Evolutionary conservation across 2,329 filamentous ascomycete genomes (phyloP).

Genomic region (Aureobasidium sp.): DNA sequence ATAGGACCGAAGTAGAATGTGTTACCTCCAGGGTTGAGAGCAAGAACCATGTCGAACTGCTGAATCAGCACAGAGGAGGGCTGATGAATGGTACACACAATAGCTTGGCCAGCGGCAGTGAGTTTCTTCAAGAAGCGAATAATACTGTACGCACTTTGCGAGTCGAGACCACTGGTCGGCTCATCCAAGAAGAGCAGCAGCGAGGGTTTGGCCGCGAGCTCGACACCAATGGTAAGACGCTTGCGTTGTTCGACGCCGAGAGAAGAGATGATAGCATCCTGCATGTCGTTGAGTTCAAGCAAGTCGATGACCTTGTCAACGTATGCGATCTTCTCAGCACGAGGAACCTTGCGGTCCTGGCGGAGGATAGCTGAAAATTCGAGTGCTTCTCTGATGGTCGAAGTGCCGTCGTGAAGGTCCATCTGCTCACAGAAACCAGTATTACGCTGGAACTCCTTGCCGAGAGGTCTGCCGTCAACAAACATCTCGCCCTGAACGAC

Average conservation of each 20-base stretch:
- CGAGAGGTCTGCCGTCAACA: constrained; percentile 59
- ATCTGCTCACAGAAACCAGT: constrained; percentile 68
- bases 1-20: constrained; percentile 69
- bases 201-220: constrained; percentile 62
- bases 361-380: constrained; percentile 62
- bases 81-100: constrained; percentile 69
- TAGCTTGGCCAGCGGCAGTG: constrained; percentile 59
- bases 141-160: constrained; percentile 62
- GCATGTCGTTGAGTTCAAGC: constrained; percentile 57
- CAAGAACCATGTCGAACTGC: constrained; percentile 67
- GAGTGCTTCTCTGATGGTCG: constrained; percentile 61
- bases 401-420: constrained; percentile 62
- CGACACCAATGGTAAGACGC: constrained; percentile 65
- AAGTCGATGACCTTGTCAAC: constrained; percentile 60
- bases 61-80: constrained; percentile 62
- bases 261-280: constrained; percentile 59
- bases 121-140: constrained; percentile 63
- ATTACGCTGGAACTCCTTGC: constrained; percentile 58
- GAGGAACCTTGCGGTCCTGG: constrained; percentile 49
- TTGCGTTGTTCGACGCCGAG: constrained; percentile 66
- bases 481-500: constrained; percentile 62
- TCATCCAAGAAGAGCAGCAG: constrained; percentile 66
- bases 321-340: constrained; percentile 57
- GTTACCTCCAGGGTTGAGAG: constrained; percentile 61
- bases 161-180: constrained; percentile 64